A percentile compares a stretch with the other conserved stretches of the same genome.
Conservation (phyloP, 31 red algal genomes). For the Asparagopsis taxiformis region DNA sequence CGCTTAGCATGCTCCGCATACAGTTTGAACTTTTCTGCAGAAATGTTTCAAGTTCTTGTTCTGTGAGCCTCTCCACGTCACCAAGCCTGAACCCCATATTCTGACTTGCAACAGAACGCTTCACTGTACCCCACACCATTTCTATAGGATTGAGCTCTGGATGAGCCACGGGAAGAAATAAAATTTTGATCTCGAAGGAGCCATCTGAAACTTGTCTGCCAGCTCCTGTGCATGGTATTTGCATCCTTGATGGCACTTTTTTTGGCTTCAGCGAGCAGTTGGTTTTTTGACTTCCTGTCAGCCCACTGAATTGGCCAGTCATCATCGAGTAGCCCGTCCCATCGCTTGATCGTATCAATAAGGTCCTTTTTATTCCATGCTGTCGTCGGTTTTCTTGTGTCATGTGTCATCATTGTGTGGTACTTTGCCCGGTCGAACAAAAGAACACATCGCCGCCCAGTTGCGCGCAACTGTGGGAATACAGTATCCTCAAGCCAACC, state of each 20-base stretch:
- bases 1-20: too few species aligned
- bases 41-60: too few species aligned
- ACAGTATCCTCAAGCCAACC: conserved; percentile 2
- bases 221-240: conserved; percentile 2
- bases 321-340: not conserved
- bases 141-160: conserved; percentile 8
- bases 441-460: not conserved
- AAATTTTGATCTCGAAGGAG: not conserved
- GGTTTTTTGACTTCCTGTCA: not conserved
- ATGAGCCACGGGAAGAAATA: conserved; percentile 8
- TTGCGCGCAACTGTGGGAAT: conserved; percentile 4
- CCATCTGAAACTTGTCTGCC: conserved; percentile 4
- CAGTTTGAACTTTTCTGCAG: too few species aligned
- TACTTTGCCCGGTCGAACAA: not conserved
- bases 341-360: not conserved
- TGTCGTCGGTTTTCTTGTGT: not conserved
- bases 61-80: too few species aligned
- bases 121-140: conserved; percentile 7
- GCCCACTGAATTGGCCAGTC: not conserved
- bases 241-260: not conserved
- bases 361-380: not conserved
- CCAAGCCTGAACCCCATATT: too few species aligned
- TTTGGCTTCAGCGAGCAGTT: not conserved
- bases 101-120: not conserved
- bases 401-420: not conserved